Base-by-base conservation (phyloP, 2,329 filamentous ascomycete species). In the Sporothrix sp. region DNA sequence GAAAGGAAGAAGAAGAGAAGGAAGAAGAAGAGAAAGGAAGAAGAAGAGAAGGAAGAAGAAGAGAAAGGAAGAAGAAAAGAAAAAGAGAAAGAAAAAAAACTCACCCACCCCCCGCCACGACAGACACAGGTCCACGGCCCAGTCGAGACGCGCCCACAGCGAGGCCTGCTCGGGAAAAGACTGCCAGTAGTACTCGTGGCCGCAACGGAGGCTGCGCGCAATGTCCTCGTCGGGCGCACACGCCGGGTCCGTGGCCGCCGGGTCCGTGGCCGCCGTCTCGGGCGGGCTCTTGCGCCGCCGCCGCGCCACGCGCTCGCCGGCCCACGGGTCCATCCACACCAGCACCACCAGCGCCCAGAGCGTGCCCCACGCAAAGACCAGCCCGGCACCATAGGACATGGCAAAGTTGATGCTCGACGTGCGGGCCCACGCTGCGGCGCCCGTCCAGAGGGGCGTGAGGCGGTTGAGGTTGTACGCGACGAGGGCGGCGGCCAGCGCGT, bases 141-240 rank as follows among this genome's bases (percentile, higher is more conserved):
- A 84, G 56, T 66, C 65, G 7, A 82, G 61, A 10, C 80, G 71
- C 36, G 73, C 63, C 21, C 59, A 47, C 40, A 80, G 72, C 0
- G 73, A 61, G 1, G 63, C 73, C 3, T 73, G 61, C 4, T 68
- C 67, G 0, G 79, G 80, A 56, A 75, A 84, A 1, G 70, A 63
- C 60, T 84, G 73, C 80, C 80, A 84, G 58, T 75, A 72, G 51
- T 81, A 81, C 52, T 76, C 70, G 40, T 66, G 66, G 28, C 54
- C 55, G 9, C 66, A 58, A 16, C 66, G 59, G 2, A 61, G 55
- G 42, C 58, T 55, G 25, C 42, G 42, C 7, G 58, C 58, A 21
- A 64, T 45, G 25, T 54, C 52, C 8, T 54, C 44, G 21, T 54
- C 52, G 42, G 58, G 60, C 48, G 62, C 62, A 32, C 64, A 60